Base-by-base conservation (phyloP, 345 rosid species). In the Populus euphratica region DNA sequence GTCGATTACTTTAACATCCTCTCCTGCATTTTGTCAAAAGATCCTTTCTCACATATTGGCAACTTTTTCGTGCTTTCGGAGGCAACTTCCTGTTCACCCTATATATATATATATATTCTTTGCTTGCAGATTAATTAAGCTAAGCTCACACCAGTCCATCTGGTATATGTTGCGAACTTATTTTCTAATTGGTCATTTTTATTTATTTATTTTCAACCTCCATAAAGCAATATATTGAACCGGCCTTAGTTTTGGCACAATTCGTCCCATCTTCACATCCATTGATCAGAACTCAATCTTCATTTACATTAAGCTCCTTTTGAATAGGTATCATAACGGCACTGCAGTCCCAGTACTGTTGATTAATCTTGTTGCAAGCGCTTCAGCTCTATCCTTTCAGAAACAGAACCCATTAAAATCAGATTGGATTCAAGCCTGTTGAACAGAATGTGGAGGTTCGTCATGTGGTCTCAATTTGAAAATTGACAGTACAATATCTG, bases 11-110 rank as follows among this genome's bases (percentile, higher is more conserved):
- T 44, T 14, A 52, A 59, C 62, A 39, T 69, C 73, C 63, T 64
- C 63, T 4, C 68, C 69, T 25, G 21, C 74, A 73, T 63, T 68
- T 81, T 77, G 78, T 77, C 83, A 68, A 73, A 81, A 72, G 80
- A 38, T 68, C 75, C 72, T 72, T 62, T 77, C 67, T 62, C 36
- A n/a, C 43, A 47, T 36, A 9, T 35, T 70, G 78, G 20, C 76
- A 64, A 18, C 80, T 67, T 81, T 72, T 81, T 72, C 80, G 68
- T 76, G 79, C 83, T 73, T 81, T 73, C 49, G 54, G 77, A 73
- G 83, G 74, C 75, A 68, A 73, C 80, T 73, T 81, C 83, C 83
- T 62, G 25, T 47, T 47, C 52, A 47, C 52, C 59, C 2, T 10
- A 7, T 56, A 59, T 59, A 3, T n/a, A n/a, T 59, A 18, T 1